These are phyloP conservation scores for Aspergillus conjunctus DNA, from an alignment of 495 filamentous ascomycete species.

Conservation along the genomic window DNA sequence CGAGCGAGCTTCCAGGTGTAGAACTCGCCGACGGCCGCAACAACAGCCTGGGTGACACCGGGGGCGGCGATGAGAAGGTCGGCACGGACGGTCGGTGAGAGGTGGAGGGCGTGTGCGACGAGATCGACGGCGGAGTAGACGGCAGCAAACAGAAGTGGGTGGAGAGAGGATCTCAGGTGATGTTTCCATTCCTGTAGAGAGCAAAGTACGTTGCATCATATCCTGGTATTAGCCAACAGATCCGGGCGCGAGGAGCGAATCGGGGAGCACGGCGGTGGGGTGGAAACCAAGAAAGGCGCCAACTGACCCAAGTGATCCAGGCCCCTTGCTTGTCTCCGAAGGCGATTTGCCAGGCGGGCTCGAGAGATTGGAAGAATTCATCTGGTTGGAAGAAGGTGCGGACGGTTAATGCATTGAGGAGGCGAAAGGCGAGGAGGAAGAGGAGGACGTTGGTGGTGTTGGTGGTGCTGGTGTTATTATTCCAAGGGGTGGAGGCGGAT, in stretches of 20 bases:
- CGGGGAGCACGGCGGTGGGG: neutral
- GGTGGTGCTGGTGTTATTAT: constrained; percentile 9
- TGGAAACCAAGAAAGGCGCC: neutral
- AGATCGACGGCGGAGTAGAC: constrained; percentile 67
- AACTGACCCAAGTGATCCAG: constrained; percentile 93
- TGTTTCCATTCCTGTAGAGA: constrained; percentile 83
- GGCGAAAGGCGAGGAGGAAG: constrained; percentile 72
- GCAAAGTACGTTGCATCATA: neutral
- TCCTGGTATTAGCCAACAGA: constrained; percentile 12
- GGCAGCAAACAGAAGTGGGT: constrained; percentile 79
- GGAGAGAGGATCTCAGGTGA: constrained; percentile 87
- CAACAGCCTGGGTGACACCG: constrained; percentile 71
- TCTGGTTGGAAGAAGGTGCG: constrained; percentile 99
- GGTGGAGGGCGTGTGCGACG: constrained; percentile 51
- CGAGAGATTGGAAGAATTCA: constrained; percentile 94
- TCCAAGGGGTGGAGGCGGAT: constrained; percentile 10
- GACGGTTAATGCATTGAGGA: constrained; percentile 80
- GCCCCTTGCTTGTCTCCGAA: constrained; percentile 78
- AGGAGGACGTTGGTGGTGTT: constrained; percentile 35
- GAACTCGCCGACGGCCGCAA: constrained; percentile 79
- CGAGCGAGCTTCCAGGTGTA: constrained; percentile 86
- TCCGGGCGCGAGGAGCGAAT: constrained; percentile 1
- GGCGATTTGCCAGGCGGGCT: constrained; percentile 89
- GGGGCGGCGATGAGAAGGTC: constrained; percentile 71
- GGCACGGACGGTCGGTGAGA: constrained; percentile 53